Conservation (phyloP, 192 early-diverging fungal genomes). For the Kappamyces sp. region DNA sequence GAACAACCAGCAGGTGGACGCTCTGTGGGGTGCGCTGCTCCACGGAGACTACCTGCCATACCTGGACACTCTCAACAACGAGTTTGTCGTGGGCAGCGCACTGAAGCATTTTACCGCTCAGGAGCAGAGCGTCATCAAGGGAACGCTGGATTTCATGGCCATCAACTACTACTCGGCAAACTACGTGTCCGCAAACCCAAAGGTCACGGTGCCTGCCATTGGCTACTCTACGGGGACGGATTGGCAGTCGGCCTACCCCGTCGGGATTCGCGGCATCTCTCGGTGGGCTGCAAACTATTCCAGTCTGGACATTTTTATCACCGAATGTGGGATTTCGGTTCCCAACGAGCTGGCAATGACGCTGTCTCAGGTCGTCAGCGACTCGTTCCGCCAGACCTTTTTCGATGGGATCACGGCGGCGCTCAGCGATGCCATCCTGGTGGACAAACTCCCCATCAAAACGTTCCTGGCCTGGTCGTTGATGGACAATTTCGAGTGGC, state of each 20-base stretch:
- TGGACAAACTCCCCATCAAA: conserved; percentile 21
- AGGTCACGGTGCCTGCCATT: neutral
- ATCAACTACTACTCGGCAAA: conserved; percentile 16
- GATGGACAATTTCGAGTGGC: conserved; percentile 28
- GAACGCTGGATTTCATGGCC: neutral
- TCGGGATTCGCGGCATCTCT: neutral
- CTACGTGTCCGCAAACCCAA: neutral
- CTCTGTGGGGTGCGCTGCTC: neutral
- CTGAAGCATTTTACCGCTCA: neutral
- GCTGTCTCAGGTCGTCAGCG: conserved; percentile 14
- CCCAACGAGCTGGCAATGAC: conserved; percentile 8
- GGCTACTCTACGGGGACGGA: neutral
- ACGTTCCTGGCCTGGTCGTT: conserved; percentile 25
- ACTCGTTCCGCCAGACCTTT: conserved; percentile 16
- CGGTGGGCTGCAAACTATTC: neutral
- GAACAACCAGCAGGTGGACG: neutral
- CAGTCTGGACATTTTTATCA: neutral
- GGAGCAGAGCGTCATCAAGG: neutral
- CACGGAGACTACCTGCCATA: conserved; percentile 1
- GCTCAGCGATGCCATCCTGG: conserved; percentile 9
- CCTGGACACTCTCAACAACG: neutral
- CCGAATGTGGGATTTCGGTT: conserved; percentile 6
- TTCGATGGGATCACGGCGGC: conserved; percentile 8
- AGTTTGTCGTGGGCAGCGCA: neutral
- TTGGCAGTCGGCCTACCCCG: conserved; percentile 3